Conservation (phyloP, 441 rosid genomes). For the Gossypium armourianum region DNA sequence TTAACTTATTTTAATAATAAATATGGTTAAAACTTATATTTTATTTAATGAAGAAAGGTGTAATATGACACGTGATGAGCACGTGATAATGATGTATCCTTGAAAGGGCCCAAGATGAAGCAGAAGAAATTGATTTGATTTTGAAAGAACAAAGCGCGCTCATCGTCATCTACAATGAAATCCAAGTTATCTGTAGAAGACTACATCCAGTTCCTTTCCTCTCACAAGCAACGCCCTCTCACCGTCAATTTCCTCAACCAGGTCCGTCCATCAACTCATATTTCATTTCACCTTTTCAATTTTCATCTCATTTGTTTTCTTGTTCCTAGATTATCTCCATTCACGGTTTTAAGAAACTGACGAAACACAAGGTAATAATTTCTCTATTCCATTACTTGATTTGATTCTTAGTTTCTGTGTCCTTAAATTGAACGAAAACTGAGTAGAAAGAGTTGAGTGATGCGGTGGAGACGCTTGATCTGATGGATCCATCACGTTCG, state of each 20-base stretch:
- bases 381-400: neutral
- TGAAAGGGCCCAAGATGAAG: too few relatives aligned
- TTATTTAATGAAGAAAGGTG: too few relatives aligned
- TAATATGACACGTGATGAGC: too few relatives aligned
- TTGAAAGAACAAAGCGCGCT: neutral
- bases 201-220: conserved; percentile 35
- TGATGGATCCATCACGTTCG: conserved; percentile 55
- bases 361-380: conserved; percentile 29
- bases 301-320: neutral
- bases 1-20: too few relatives aligned
- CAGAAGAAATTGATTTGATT: too few relatives aligned
- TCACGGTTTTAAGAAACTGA: conserved; percentile 42
- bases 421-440: conserved; percentile 2
- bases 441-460: conserved; percentile 29
- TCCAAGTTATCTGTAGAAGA: conserved; percentile 33
- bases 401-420: neutral
- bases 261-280: conserved; percentile 20
- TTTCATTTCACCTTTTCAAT: neutral
- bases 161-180: conserved; percentile 9
- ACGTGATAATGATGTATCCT: too few relatives aligned
- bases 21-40: too few relatives aligned
- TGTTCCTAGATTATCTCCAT: conserved; percentile 36
- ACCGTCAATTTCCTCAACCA: conserved; percentile 37
- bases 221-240: conserved; percentile 22
- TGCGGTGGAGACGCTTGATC: conserved; percentile 34